Conservation (phyloP, 345 rosid genomes). For the Citrus trifoliata region DNA sequence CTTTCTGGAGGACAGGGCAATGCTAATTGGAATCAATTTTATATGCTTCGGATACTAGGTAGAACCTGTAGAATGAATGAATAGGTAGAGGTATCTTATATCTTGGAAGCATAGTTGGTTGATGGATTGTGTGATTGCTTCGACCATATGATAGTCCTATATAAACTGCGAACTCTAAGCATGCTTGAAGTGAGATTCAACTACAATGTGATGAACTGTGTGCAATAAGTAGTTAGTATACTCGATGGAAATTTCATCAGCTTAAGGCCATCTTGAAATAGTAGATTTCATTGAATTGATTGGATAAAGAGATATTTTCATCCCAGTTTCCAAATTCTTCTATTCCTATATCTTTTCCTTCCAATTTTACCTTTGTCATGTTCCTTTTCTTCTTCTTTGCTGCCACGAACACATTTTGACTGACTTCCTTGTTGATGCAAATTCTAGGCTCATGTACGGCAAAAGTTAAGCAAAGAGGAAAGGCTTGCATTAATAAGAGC, state of each 20-base stretch:
- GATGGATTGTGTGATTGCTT: not conserved
- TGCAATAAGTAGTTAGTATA: not conserved
- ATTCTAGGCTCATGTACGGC: slow-evolving; percentile 75
- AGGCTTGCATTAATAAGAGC: slow-evolving; percentile 73
- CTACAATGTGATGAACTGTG: not conserved
- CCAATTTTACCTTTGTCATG: not conserved
- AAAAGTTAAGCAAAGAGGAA: slow-evolving; percentile 75
- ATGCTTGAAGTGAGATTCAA: not conserved
- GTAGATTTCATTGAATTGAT: not conserved
- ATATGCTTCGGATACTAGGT: not conserved
- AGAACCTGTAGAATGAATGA: not conserved
- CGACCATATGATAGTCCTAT: not conserved
- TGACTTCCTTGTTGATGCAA: not conserved
- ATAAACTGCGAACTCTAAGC: not conserved
- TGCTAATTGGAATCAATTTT: not conserved
- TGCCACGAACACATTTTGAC: not conserved
- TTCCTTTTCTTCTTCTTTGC: not conserved
- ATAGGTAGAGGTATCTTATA: not conserved
- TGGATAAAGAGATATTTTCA: not conserved
- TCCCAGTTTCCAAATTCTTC: not conserved
- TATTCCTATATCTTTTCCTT: not conserved
- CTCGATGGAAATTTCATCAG: not conserved
- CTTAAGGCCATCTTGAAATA: not conserved
- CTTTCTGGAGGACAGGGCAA: not conserved
- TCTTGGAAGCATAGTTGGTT: not conserved